Base-by-base conservation (phyloP, 148 eudicot genomes). In the Arbutus unedo region DNA sequence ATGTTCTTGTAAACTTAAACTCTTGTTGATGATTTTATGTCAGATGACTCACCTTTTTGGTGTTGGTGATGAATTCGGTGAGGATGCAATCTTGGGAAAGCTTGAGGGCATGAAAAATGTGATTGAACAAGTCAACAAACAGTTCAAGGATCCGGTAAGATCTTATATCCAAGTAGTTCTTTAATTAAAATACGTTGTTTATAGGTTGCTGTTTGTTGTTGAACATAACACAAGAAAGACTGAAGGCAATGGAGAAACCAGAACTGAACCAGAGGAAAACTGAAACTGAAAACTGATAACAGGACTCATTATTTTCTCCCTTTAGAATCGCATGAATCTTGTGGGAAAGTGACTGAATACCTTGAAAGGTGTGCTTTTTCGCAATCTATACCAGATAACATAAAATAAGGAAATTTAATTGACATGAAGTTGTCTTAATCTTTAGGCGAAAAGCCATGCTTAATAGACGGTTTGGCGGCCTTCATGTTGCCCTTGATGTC, bases 71-170 rank as follows among this genome's bases (percentile, higher is more conserved):
- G 97, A 96, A 43, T 96, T 96, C 81, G 96, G 92, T n/a, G 99
- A 96, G 87, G 98, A 94, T 87, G 97, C 97, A 53, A 92, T 96
- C 21, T 83, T 96, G 41, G 99, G 98, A 81, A 90, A 89, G 87
- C 94, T 96, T 68, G 99, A 96, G 92, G 96, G 99, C 87, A 93
- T 96, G 99, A 94, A 93, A 89, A 95, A 94, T 72, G 89, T 96
- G 57, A 94, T 96, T 76, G 94, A 96, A 86, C 91, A 94, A 93
- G 99, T 96, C 56, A 96, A 96, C 83, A 89, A 84, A 88, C 99
- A 96, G 84, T 96, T 96, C 82, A 96, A 90, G 89, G 94, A 96
- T 85, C 99, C 99, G 21, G 99, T 94, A 91, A 91, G 92, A 51
- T 84, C 81, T 54, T 66, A 38, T 79, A 13, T 50, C 44, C 60